phyloP scores from a whole-genome alignment of 75 land plant genomes.

The Picea sitchensis region DNA sequence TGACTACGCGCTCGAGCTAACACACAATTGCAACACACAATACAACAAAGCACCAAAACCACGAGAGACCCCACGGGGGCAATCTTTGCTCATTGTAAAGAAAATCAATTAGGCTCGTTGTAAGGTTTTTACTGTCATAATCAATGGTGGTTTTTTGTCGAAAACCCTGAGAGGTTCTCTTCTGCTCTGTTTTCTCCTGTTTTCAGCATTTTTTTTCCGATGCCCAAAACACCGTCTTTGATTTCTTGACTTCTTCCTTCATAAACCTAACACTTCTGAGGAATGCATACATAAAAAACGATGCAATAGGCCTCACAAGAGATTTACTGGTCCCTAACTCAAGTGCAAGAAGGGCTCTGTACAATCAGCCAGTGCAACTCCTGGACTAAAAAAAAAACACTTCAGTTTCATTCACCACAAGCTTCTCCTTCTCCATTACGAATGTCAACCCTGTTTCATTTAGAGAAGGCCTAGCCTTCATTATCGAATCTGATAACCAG shows the following conservation, averaged over 20 bases:
- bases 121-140: neutral
- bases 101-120: neutral
- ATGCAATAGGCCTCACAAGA: constrained; percentile 48
- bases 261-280: constrained; percentile 57
- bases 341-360: constrained; percentile 51
- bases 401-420: constrained; percentile 57
- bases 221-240: constrained; percentile 10
- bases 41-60: too few relatives aligned
- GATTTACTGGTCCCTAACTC: constrained; percentile 43
- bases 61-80: too few relatives aligned
- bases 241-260: constrained; percentile 31
- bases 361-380: constrained; percentile 38
- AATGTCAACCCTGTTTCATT: constrained; percentile 31
- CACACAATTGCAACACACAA: too few relatives aligned
- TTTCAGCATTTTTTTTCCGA: neutral
- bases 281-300: constrained; percentile 46
- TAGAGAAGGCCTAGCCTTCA: constrained; percentile 65
- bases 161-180: neutral
- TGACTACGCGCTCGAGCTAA: too few relatives aligned
- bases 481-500: constrained; percentile 46
- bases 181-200: neutral
- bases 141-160: neutral
- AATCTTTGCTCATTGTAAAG: neutral
- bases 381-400: constrained; percentile 30
- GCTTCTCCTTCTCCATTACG: constrained; percentile 58